Evolutionary conservation across 805 yeast species (phyloP).

Genomic region (Candida krabiensis): DNA sequence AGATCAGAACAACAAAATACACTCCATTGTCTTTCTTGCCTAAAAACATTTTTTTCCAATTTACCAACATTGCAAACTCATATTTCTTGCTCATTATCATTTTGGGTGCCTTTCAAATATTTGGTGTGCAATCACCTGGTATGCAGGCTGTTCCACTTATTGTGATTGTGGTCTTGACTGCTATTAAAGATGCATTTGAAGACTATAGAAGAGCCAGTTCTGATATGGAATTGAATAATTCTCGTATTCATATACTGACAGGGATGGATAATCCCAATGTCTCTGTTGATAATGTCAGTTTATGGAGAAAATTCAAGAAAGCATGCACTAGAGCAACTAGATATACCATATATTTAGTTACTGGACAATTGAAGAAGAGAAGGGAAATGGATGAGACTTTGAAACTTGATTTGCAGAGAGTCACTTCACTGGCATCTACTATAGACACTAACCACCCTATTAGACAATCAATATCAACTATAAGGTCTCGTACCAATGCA

Average conservation of each 20-base stretch:
- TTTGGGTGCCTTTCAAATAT: constrained; percentile 62
- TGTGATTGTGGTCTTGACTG: constrained; percentile 74
- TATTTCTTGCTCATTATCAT: constrained; percentile 57
- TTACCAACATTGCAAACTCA: constrained; percentile 58
- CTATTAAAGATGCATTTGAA: constrained; percentile 75
- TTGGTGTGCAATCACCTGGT: constrained; percentile 73
- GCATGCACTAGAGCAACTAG: constrained; percentile 35
- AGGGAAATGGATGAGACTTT: constrained; percentile 1
- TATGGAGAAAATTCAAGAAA: constrained; percentile 73
- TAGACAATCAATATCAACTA: constrained; percentile 16
- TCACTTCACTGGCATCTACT: constrained; percentile 15
- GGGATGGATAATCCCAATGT: constrained; percentile 63
- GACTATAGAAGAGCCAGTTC: constrained; percentile 65
- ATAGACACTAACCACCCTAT: constrained; percentile 3
- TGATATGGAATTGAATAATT: constrained; percentile 69
- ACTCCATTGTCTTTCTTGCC: constrained; percentile 60
- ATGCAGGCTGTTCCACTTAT: constrained; percentile 79
- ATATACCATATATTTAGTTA: constrained; percentile 1
- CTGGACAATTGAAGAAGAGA: constrained; percentile 13
- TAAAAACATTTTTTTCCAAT: constrained; percentile 53
- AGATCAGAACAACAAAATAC: constrained; percentile 62
- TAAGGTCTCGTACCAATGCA: constrained; percentile 15
- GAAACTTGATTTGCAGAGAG: constrained; percentile 12
- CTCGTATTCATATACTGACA: constrained; percentile 54
- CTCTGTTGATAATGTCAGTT: constrained; percentile 48